Conservation (phyloP, 192 early-diverging fungal genomes). For the Pilaira anomala region DNA sequence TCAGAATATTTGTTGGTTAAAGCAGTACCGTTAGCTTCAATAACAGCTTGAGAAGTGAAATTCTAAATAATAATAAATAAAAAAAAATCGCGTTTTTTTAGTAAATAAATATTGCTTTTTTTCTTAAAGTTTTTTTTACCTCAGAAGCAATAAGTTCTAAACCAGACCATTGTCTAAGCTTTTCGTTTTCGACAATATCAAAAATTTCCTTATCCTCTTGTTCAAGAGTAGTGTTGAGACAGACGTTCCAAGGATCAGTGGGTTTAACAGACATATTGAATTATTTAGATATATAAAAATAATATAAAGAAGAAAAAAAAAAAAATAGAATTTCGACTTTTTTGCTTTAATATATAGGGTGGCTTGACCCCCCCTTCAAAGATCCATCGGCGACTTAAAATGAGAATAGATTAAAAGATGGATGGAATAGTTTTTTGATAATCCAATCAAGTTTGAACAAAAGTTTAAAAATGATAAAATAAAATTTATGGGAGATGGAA, state of each 20-base stretch:
- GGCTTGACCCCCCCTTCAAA: conserved; percentile 1
- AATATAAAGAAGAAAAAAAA: background rate
- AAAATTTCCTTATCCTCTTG: conserved; percentile 93
- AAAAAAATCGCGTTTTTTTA: no score
- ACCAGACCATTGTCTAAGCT: conserved; percentile 97
- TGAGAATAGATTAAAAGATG: conserved; percentile 15
- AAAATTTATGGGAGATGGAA: background rate
- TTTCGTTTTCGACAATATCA: conserved; percentile 93
- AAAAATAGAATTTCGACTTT: background rate
- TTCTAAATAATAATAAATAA: conserved; percentile 58
- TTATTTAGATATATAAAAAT: background rate
- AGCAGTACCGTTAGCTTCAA: conserved; percentile 99
- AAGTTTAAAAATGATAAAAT: background rate
- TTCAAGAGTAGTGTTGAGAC: conserved; percentile 86
- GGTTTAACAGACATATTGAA: conserved; percentile 31
- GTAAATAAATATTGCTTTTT: background rate
- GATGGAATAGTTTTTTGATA: conserved; percentile 7
- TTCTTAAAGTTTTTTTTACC: conserved; percentile 45
- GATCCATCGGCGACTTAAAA: conserved; percentile 6
- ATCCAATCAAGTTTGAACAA: conserved; percentile 10
- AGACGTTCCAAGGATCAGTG: conserved; percentile 60
- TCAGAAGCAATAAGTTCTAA: conserved; percentile 99
- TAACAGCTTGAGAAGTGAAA: conserved; percentile 99
- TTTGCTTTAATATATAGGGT: background rate
- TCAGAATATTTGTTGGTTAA: conserved; percentile 99